These are phyloP conservation scores for Gentiana macrophylla DNA, from an alignment of 257 asterid genomes.

Conservation along the genomic window DNA sequence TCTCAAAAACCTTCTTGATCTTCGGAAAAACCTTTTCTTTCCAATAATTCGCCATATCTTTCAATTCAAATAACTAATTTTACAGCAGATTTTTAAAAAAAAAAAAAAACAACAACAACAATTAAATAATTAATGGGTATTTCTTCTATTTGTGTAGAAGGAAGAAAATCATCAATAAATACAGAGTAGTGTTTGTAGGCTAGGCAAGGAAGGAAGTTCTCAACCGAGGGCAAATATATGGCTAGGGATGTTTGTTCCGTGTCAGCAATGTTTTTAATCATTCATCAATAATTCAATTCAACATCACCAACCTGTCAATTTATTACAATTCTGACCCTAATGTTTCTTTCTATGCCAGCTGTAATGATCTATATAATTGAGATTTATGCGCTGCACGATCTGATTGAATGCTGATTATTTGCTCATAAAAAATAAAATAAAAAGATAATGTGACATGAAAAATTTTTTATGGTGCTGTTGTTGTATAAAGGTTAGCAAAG, in stretches of 20 bases:
- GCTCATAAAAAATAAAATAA: too few relatives aligned
- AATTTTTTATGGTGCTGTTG: too few relatives aligned
- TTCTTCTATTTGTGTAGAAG: neutral
- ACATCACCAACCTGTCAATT: too few relatives aligned
- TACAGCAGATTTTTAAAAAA: neutral
- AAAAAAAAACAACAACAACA: neutral
- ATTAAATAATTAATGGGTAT: neutral
- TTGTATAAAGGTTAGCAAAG: too few relatives aligned
- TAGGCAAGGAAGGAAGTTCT: neutral
- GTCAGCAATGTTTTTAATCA: conserved; percentile 13
- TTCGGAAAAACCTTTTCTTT: conserved; percentile 79
- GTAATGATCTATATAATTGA: too few relatives aligned
- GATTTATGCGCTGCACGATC: too few relatives aligned
- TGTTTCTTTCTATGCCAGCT: too few relatives aligned
- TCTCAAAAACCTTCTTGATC: conserved; percentile 73
- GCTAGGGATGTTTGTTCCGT: conserved; percentile 7
- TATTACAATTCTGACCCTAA: too few relatives aligned
- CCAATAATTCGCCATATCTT: conserved; percentile 58
- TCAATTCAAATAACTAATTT: neutral
- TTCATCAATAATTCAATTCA: too few relatives aligned
- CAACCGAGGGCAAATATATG: conserved; percentile 17
- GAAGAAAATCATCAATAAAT: neutral
- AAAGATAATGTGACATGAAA: too few relatives aligned
- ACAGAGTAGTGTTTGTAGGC: neutral
- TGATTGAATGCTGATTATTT: too few relatives aligned